Evolutionary conservation across 257 asterid species (phyloP), one percentile per base, ranked within the genome.

Genomic region (Echium plantagineum): DNA sequence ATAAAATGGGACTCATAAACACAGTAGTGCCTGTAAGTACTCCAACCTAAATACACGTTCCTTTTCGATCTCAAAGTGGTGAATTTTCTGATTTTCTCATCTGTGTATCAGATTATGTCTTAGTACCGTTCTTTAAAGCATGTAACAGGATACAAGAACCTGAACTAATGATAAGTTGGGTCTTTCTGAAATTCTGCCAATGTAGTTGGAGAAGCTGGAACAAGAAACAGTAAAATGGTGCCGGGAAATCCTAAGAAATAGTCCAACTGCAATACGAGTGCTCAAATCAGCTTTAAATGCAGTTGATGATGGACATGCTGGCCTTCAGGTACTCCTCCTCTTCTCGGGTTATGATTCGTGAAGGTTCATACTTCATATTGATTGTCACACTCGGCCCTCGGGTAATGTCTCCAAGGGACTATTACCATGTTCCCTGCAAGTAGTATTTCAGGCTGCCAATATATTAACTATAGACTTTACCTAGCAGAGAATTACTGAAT

Each of bases 251-350:
- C 61, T 81, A 65, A 88, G 97, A 75, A 91, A 86, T 70, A 86
- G 98, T 61, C 98, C 98, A 0, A 91, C 83, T 72, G 95, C 98
- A 0, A 74, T 91, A 49, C 85, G 97, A 15, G 80, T 91, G 1
- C 80, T 81, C 59, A 91, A 91, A 80, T 78, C 97, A 21, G 93
- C 98, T 56, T 78, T 91, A 63, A 88, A 91, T 74, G 97, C 98
- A 22, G 87, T 76, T 22, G 98, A 91, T 57, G 98, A 91, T 72
- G 98, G 97, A 2, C 94, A 85, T 69, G 76, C 95, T 47, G 98
- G 98, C 60, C 95, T 91, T 70, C 98, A 90, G 97, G 97, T 85
- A 77, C 21, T 21, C 32, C 13, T 22, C 21, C 9, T 16, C 49
- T 12, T 56, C 28, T 62, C 15, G 17, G 1, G 9, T 21, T 5